phyloP scores from a whole-genome alignment of 345 rosid species.

The Citrus cavaleriei region DNA sequence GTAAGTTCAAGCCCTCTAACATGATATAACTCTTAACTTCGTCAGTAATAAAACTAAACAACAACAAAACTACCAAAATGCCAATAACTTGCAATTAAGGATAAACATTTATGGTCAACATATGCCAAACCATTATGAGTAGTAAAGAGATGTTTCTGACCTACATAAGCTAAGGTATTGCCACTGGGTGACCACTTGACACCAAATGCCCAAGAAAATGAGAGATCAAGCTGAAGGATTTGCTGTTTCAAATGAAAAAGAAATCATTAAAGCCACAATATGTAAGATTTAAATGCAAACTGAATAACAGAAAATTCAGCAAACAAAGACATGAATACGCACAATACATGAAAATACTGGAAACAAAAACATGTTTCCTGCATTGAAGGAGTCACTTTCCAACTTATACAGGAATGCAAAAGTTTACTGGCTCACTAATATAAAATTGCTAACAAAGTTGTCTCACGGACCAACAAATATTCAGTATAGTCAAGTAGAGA shows the following conservation, averaged over 20 bases:
- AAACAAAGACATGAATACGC: not conserved
- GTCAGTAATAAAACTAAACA: not conserved
- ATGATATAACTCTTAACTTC: not conserved
- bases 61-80: not conserved
- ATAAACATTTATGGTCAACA: not conserved
- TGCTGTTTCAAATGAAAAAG: conserved; percentile 55
- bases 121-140: not conserved
- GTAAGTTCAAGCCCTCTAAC: not conserved
- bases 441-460: not conserved
- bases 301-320: not conserved
- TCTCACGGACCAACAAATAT: not conserved
- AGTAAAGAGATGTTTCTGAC: conserved; percentile 49
- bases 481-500: not conserved
- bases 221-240: conserved; percentile 98
- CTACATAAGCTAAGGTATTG: conserved; percentile 92
- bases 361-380: not conserved
- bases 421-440: not conserved
- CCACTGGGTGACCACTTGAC: conserved; percentile 99
- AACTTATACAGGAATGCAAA: not conserved
- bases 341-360: not conserved
- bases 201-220: conserved; percentile 98
- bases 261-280: not conserved
- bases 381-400: not conserved
- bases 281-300: not conserved
- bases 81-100: not conserved